phyloP scores from a whole-genome alignment of 2,329 filamentous ascomycete species.

The Stachybotrys echinatus region DNA sequence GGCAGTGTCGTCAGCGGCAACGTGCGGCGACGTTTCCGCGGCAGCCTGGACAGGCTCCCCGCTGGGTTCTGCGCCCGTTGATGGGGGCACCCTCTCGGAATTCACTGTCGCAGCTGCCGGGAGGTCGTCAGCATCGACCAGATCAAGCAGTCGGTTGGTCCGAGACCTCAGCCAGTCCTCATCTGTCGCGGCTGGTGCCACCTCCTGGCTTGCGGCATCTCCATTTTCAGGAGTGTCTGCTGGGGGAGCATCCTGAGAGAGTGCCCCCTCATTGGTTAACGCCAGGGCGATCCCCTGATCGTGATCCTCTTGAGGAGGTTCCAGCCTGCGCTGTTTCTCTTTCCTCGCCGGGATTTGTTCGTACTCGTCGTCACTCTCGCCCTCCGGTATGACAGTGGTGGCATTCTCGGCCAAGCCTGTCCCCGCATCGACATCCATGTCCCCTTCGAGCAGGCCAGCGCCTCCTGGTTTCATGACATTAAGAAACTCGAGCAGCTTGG shows the following conservation, averaged over 20 bases:
- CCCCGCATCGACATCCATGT: constrained; percentile 14
- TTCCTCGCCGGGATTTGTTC: constrained; percentile 56
- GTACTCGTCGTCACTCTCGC: constrained; percentile 71
- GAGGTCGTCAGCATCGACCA: constrained; percentile 69
- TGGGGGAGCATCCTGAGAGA: constrained; percentile 5
- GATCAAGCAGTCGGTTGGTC: constrained; percentile 79
- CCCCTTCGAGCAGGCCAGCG: constrained; percentile 26
- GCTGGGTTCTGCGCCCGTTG: constrained; percentile 13
- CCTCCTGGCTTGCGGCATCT: constrained; percentile 8
- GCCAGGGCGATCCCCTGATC: constrained; percentile 2
- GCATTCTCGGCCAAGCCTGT: constrained; percentile 13
- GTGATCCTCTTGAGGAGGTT: constrained; percentile 17
- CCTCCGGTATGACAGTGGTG: constrained; percentile 38
- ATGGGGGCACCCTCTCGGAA: constrained; percentile 3
- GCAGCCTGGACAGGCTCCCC: constrained; percentile 16
- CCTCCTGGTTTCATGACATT: constrained; percentile 65
- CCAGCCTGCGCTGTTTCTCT: constrained; percentile 35
- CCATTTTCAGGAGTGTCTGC: not conserved
- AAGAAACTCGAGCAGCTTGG: constrained; percentile 82
- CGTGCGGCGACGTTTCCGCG: constrained; percentile 14
- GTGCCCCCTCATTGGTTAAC: constrained; percentile 12
- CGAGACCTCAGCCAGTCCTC: constrained; percentile 88
- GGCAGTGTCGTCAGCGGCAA: constrained; percentile 18
- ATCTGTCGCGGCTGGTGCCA: constrained; percentile 54
- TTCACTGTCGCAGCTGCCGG: constrained; percentile 13